Evolutionary conservation across 495 filamentous ascomycete species (phyloP), one percentile per base, ranked within the genome.

Genomic region (Apiosordaria backusii): DNA sequence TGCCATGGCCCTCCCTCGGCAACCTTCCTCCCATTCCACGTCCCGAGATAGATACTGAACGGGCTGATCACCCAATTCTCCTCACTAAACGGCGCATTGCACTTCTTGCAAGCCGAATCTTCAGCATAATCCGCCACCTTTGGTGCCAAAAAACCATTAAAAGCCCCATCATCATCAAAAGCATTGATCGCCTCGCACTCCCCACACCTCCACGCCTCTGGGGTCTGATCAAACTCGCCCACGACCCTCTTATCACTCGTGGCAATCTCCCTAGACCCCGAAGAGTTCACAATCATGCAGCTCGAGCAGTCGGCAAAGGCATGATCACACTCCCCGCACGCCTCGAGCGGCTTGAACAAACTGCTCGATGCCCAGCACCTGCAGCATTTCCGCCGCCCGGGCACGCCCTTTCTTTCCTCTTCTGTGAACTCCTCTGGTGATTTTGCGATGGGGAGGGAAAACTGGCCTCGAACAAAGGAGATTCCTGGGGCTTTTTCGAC

Each of bases 171-270:
- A n/a, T 64, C 40, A 21, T 65, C 66, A 16, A 71, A 71, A 16
- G 27, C 45, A 22, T 71, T 71, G 64, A 71, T 58, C 21, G 55
- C 27, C 57, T 68, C 66, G 57, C 69, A 71, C 1, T 52, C n/a
- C 40, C 57, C 60, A 26, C 66, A 71, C 35, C 69, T 27, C 66
- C 69, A 71, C 23, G 25, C 65, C 45, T 71, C 66, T 10, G 69
- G 69, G 18, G 69, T 68, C 61, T 71, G 69, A 58, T 71, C 69
- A n/a, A 66, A 68, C 50, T 71, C 69, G n/a, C 66, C 69, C 1
- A 61, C 53, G 4, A 65, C 60, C 10, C 50, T 54, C n/a, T 50
- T 50, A 4, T 71, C 64, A 9, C 64, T 40, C 0, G 66, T 68
- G 1, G 66, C 66, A 27, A 71, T 71, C 57, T 71, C 69, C 21